Conservation (phyloP, 179 eudicot genomes). For the Nepenthes alata region DNA sequence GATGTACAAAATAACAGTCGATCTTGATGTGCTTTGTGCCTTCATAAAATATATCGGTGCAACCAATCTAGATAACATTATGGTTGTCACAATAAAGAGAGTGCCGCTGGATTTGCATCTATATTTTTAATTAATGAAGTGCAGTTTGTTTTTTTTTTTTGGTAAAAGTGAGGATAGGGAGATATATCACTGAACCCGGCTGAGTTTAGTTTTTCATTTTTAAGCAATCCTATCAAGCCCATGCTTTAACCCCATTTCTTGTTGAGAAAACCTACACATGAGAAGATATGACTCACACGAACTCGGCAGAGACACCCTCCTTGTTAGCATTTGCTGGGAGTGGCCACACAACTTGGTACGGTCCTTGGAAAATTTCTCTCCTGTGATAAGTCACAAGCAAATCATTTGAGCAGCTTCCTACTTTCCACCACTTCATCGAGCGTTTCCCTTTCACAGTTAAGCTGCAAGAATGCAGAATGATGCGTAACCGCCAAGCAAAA, state of each 20-base stretch:
- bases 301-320: conserved; percentile 54
- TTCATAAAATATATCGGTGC: too few species aligned
- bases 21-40: too few species aligned
- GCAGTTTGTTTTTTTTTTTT: too few species aligned
- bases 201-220: background rate
- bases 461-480: conserved; percentile 23
- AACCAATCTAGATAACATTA: too few species aligned
- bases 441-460: conserved; percentile 45
- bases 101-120: too few species aligned
- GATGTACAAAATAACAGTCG: too few species aligned
- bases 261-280: background rate
- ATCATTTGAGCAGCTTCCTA: conserved; percentile 15
- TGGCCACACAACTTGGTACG: conserved; percentile 50
- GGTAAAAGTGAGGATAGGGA: background rate
- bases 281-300: conserved; percentile 40
- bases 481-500: background rate
- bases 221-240: background rate
- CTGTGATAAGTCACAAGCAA: conserved; percentile 36
- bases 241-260: background rate
- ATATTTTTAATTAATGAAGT: too few species aligned
- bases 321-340: conserved; percentile 48
- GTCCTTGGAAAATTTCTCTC: conserved; percentile 56
- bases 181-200: background rate
- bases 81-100: too few species aligned
- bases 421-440: conserved; percentile 23